These are phyloP conservation scores for Anthracocystis walkeri DNA, from an alignment of 1,284 basidiomycete species.

Conservation along the genomic window DNA sequence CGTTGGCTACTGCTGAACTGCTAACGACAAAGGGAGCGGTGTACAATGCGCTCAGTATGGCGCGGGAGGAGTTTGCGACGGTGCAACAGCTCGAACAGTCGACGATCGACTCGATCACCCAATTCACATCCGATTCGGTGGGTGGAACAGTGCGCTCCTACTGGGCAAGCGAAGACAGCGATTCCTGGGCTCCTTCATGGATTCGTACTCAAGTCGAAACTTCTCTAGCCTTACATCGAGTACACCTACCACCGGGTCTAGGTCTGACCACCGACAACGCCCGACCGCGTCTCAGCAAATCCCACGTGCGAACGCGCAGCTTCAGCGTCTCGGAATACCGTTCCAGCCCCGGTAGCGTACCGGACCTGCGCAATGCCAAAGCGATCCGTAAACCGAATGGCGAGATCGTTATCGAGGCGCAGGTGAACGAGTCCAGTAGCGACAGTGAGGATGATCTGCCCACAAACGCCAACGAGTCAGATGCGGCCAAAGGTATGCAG, in stretches of 20 bases:
- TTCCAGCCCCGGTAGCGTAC: constrained; percentile 21
- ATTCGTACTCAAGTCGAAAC: constrained; percentile 46
- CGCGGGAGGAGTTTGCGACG: constrained; percentile 50
- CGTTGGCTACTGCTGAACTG: constrained; percentile 47
- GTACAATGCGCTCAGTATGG: constrained; percentile 52
- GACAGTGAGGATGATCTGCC: constrained; percentile 12
- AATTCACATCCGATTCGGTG: constrained; percentile 13
- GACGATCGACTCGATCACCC: constrained; percentile 16
- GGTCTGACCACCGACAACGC: not conserved
- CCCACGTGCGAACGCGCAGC: constrained; percentile 29
- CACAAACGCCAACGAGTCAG: not conserved
- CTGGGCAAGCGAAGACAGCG: constrained; percentile 33
- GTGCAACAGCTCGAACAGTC: constrained; percentile 27
- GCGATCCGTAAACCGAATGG: constrained; percentile 41
- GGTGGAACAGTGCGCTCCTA: constrained; percentile 19
- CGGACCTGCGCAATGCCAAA: constrained; percentile 30
- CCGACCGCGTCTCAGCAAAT: not conserved
- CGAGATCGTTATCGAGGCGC: constrained; percentile 51
- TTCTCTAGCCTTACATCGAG: constrained; percentile 25
- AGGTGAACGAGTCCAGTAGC: constrained; percentile 26
- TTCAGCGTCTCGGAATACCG: constrained; percentile 42
- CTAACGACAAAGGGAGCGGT: constrained; percentile 47
- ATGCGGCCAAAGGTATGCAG: constrained; percentile 1
- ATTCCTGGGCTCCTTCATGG: constrained; percentile 51
- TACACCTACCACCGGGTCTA: constrained; percentile 21